phyloP scores from a whole-genome alignment of 495 filamentous ascomycete species.

The Penicillium lividum region DNA sequence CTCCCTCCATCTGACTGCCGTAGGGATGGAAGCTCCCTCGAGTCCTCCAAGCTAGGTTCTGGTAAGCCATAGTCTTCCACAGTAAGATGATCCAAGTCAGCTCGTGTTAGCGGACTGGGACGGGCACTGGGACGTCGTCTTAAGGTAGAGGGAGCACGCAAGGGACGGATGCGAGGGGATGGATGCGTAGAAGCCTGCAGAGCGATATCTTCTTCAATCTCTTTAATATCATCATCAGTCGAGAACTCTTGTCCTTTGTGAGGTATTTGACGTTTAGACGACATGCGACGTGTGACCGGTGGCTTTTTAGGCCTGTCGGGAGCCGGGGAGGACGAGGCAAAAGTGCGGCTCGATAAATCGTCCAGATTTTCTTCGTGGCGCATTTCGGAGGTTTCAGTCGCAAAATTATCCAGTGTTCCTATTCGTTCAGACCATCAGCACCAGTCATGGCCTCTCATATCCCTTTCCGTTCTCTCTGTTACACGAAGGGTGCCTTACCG shows the following conservation, averaged over 20 bases:
- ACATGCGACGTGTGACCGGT: constrained; percentile 65
- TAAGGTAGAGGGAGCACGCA: constrained; percentile 56
- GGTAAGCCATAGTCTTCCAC: constrained; percentile 44
- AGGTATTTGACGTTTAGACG: constrained; percentile 70
- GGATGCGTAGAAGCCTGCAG: constrained; percentile 33
- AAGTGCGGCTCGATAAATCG: constrained; percentile 31
- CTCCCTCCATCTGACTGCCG: constrained; percentile 30
- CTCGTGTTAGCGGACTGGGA: constrained; percentile 56
- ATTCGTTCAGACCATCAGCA: constrained; percentile 13
- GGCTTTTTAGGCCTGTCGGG: constrained; percentile 69
- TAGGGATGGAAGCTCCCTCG: constrained; percentile 24
- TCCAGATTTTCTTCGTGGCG: constrained; percentile 34
- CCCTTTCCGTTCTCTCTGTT: constrained; percentile 13
- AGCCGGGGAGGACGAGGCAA: constrained; percentile 56
- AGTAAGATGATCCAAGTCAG: constrained; percentile 56
- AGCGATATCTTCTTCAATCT: constrained; percentile 66
- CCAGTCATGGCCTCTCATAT: not conserved
- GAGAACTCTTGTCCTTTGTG: constrained; percentile 88
- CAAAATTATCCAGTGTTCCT: constrained; percentile 40
- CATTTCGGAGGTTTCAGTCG: constrained; percentile 32
- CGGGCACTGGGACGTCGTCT: constrained; percentile 66
- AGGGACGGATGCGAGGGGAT: constrained; percentile 43
- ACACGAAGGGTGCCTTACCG: constrained; percentile 30
- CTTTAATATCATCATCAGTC: constrained; percentile 84
- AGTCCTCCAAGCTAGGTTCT: constrained; percentile 28